Conservation (phyloP, 208 protist genomes). For the Lotmaria passim region DNA sequence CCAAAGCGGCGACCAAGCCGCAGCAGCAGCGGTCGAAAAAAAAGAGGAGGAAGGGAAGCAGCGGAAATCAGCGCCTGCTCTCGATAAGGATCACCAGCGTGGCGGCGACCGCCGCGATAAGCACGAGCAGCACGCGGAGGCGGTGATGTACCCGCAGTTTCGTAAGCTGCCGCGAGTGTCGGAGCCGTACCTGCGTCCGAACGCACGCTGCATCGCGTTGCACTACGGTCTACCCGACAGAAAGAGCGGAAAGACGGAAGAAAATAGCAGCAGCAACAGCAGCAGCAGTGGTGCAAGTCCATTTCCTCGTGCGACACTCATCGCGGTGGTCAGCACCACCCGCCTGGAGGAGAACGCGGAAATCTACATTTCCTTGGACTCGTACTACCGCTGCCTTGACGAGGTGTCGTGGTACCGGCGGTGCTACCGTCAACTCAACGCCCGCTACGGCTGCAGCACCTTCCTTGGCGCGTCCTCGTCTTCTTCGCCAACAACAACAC, state of each 20-base stretch:
- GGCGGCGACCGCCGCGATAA: conserved; percentile 13
- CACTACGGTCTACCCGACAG: conserved; percentile 68
- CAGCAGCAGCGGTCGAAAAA: not conserved
- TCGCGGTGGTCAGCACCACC: conserved; percentile 69
- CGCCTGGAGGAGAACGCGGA: conserved; percentile 51
- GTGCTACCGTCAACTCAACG: conserved; percentile 39
- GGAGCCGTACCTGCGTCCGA: conserved; percentile 49
- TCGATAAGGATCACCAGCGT: too few species aligned
- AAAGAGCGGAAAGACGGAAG: too few species aligned
- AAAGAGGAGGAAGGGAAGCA: not conserved
- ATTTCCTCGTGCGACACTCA: conserved; percentile 64
- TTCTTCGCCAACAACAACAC: too few species aligned
- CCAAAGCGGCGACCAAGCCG: not conserved
- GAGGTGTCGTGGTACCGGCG: conserved; percentile 74
- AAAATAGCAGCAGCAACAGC: too few species aligned
- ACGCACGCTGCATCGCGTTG: conserved; percentile 82
- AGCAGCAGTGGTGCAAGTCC: not conserved
- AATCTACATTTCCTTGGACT: conserved; percentile 73
- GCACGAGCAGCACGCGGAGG: too few species aligned
- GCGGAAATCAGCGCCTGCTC: too few species aligned
- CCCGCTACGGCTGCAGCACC: conserved; percentile 12
- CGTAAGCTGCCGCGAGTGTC: conserved; percentile 24
- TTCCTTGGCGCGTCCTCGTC: not conserved
- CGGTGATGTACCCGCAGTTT: conserved; percentile 22
- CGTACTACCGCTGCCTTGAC: conserved; percentile 85